phyloP scores from a whole-genome alignment of 805 yeast genomes.

The Yarrowia sp. region DNA sequence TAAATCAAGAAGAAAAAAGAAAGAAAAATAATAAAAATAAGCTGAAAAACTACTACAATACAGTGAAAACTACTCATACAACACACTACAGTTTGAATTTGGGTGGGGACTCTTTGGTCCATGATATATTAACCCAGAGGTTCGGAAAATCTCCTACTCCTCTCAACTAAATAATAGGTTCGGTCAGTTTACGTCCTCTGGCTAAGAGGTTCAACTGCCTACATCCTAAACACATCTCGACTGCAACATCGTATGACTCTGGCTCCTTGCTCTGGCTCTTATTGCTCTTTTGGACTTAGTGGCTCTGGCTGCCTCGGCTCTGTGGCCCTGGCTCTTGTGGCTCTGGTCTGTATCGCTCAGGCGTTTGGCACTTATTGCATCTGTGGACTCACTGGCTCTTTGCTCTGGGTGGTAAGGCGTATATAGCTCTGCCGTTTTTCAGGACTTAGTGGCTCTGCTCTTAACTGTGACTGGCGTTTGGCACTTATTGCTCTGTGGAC shows the following conservation, averaged over 20 bases:
- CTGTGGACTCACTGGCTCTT: conserved; percentile 31
- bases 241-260: conserved; percentile 25
- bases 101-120: conserved; percentile 27
- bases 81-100: conserved; percentile 3
- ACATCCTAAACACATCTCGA: conserved; percentile 33
- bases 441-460: conserved; percentile 9
- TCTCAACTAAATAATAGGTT: conserved; percentile 24
- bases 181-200: conserved; percentile 29
- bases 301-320: conserved; percentile 28
- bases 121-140: conserved; percentile 24
- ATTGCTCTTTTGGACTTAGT: conserved; percentile 12
- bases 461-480: conserved; percentile 22
- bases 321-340: conserved; percentile 23
- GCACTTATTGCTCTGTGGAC: conserved; percentile 22
- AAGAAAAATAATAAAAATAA: background rate
- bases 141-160: conserved; percentile 30
- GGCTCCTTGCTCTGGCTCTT: conserved; percentile 31
- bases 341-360: conserved; percentile 17
- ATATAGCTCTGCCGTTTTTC: background rate
- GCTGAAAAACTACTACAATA: background rate
- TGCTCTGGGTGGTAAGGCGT: background rate
- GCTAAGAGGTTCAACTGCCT: conserved; percentile 34
- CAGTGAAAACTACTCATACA: background rate
- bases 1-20: background rate
- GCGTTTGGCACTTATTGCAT: conserved; percentile 27